These are phyloP conservation scores for Paramecium sexaurelia DNA, from an alignment of 73 alveolate species.

Conservation along the genomic window DNA sequence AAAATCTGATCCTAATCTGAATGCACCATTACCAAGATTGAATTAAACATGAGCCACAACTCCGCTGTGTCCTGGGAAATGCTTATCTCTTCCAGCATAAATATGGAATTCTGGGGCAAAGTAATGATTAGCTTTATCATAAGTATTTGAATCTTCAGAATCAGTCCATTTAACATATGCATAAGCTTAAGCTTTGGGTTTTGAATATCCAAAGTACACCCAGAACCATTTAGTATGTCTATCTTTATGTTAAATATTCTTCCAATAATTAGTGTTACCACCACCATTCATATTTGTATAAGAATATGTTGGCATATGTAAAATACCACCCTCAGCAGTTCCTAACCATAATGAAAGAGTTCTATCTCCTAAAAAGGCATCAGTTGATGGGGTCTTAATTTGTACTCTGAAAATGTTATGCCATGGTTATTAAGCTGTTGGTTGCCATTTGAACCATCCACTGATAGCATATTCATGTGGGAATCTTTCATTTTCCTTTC, in stretches of 20 bases:
- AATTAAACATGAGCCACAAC: neutral
- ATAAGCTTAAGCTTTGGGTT: neutral
- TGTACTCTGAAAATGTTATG: conserved; percentile 54
- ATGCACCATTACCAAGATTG: conserved; percentile 42
- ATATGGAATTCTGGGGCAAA: conserved; percentile 31
- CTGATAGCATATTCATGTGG: conserved; percentile 54
- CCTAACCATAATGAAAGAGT: conserved; percentile 34
- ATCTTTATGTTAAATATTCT: conserved; percentile 34
- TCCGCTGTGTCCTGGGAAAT: conserved; percentile 30
- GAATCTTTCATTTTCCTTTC: conserved; percentile 25
- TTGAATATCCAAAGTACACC: conserved; percentile 8
- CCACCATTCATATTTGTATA: conserved; percentile 56
- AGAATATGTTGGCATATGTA: conserved; percentile 61
- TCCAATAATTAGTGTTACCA: conserved; percentile 54
- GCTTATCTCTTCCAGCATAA: conserved; percentile 37
- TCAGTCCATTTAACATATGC: conserved; percentile 12
- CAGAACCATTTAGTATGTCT: conserved; percentile 41
- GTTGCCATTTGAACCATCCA: conserved; percentile 66
- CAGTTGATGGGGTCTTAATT: conserved; percentile 41
- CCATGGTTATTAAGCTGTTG: conserved; percentile 62
- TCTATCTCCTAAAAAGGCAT: conserved; percentile 28
- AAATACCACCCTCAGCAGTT: conserved; percentile 24
- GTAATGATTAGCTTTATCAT: conserved; percentile 29
- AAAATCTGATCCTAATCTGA: conserved; percentile 27
- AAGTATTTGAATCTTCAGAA: neutral